Percentiles rank a stretch among this genome's conserved stretches.
These are phyloP conservation scores for Cladophialophora bantiana DNA, from an alignment of 2,329 filamentous ascomycete genomes.

Conservation along the genomic window DNA sequence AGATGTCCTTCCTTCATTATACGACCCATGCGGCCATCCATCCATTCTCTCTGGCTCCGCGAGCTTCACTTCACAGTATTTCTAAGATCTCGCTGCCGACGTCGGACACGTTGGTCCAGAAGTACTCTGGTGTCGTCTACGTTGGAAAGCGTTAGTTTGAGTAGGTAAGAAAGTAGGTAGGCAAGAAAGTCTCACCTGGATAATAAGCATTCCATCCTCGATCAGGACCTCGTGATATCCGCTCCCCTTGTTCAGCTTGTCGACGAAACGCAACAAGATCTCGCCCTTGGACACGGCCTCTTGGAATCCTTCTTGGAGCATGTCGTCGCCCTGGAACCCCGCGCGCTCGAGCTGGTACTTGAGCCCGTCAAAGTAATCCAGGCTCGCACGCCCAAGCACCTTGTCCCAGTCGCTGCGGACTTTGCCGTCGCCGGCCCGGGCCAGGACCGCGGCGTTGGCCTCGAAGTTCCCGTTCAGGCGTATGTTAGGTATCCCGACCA, in stretches of 20 bases:
- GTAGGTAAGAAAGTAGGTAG: too few species aligned
- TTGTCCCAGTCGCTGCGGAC: slow-evolving; percentile 54
- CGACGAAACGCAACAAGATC: slow-evolving; percentile 58
- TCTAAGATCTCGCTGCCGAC: slow-evolving; percentile 24
- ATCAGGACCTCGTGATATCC: slow-evolving; percentile 57
- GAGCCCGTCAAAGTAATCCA: slow-evolving; percentile 42
- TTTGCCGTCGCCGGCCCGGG: too few species aligned
- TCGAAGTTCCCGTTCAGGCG: slow-evolving; percentile 54
- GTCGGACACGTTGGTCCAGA: slow-evolving; percentile 49
- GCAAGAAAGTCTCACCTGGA: slow-evolving; percentile 44
- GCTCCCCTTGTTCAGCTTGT: slow-evolving; percentile 49
- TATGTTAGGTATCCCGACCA: slow-evolving; percentile 44
- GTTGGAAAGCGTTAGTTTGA: too few species aligned
- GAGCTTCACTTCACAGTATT: neutral
- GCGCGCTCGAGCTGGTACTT: slow-evolving; percentile 43
- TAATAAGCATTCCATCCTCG: slow-evolving; percentile 58
- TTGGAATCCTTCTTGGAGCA: slow-evolving; percentile 52
- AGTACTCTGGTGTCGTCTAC: slow-evolving; percentile 49
- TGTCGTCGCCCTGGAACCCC: slow-evolving; percentile 49
- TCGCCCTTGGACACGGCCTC: slow-evolving; percentile 56
- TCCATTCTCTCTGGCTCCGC: neutral
- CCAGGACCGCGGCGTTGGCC: slow-evolving; percentile 54
- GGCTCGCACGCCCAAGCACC: slow-evolving; percentile 52
- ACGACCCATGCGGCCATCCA: too few species aligned
- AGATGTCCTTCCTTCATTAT: too few species aligned